These are phyloP conservation scores for Exophiala dermatitidis DNA, from an alignment of 2,329 filamentous ascomycete species.

Conservation along the genomic window DNA sequence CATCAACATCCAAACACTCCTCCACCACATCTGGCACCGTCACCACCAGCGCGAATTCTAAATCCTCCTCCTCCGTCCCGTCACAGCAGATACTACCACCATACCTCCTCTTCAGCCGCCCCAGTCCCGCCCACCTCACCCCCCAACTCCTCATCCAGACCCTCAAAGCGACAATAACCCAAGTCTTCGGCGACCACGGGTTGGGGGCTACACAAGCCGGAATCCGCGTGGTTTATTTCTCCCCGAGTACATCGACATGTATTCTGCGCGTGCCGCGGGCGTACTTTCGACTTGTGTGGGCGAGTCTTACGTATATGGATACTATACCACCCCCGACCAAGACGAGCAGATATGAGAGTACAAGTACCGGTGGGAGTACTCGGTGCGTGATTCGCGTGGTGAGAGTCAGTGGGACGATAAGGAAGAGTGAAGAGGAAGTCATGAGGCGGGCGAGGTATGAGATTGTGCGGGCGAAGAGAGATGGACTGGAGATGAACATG, in stretches of 20 bases:
- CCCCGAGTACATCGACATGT: constrained; percentile 83
- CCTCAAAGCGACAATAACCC: constrained; percentile 58
- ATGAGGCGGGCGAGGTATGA: constrained; percentile 67
- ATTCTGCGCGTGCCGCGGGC: constrained; percentile 78
- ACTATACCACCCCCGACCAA: constrained; percentile 45
- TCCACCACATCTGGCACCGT: constrained; percentile 26
- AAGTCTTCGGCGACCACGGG: constrained; percentile 84
- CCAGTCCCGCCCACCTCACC: constrained; percentile 66
- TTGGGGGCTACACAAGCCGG: constrained; percentile 31
- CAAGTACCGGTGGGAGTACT: constrained; percentile 24
- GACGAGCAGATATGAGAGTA: too few species aligned
- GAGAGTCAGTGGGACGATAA: constrained; percentile 84
- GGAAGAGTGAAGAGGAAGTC: constrained; percentile 83
- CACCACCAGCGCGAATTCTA: not conserved
- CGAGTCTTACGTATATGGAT: constrained; percentile 74
- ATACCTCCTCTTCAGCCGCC: constrained; percentile 67
- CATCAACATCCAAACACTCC: not conserved
- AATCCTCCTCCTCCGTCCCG: not conserved
- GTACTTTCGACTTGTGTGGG: constrained; percentile 84
- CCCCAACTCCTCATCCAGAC: constrained; percentile 48
- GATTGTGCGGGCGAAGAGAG: constrained; percentile 44
- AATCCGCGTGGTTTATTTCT: constrained; percentile 77
- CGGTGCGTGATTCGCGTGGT: constrained; percentile 77
- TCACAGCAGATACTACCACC: constrained; percentile 40
- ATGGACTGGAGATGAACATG: constrained; percentile 4